Evolutionary conservation across 345 rosid species (phyloP).

Genomic region (Gossypium ekmanianum): DNA sequence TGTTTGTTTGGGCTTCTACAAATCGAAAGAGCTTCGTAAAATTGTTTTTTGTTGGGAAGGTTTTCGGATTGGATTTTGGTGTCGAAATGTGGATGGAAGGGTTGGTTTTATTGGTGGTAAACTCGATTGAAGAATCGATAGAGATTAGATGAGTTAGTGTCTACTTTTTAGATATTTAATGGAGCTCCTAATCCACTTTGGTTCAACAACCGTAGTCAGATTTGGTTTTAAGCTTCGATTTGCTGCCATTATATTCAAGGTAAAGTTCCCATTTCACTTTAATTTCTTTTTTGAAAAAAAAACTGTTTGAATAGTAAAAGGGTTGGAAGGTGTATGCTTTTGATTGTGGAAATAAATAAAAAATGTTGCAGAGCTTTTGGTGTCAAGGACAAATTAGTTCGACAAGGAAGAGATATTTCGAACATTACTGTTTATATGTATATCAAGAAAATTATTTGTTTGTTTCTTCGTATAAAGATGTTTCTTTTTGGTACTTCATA

Average conservation of each 20-base stretch:
- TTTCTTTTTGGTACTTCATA: not conserved
- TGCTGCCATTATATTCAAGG: constrained; percentile 45
- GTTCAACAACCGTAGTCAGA: constrained; percentile 32
- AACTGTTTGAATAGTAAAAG: not conserved
- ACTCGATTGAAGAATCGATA: constrained; percentile 34
- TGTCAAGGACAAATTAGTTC: constrained; percentile 14
- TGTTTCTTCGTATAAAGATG: not conserved
- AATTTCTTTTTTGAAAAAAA: not conserved
- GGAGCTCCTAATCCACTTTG: constrained; percentile 49
- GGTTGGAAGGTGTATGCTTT: not conserved
- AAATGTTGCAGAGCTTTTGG: not conserved
- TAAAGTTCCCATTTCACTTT: constrained; percentile 25
- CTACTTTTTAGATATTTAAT: constrained; percentile 44
- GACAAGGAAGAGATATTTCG: constrained; percentile 7
- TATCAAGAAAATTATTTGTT: not conserved
- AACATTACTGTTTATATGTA: not conserved
- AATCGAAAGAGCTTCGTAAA: not conserved
- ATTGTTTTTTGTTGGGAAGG: not conserved
- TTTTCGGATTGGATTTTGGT: not conserved
- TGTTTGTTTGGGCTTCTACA: constrained; percentile 1
- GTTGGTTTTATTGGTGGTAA: constrained; percentile 24
- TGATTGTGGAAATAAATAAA: not conserved
- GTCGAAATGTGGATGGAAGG: constrained; percentile 36
- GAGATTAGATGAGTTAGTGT: constrained; percentile 33
- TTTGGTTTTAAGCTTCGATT: constrained; percentile 48